Conservation (phyloP, 1,139 yeast species). For the Debaryomyces psychrophilus region DNA sequence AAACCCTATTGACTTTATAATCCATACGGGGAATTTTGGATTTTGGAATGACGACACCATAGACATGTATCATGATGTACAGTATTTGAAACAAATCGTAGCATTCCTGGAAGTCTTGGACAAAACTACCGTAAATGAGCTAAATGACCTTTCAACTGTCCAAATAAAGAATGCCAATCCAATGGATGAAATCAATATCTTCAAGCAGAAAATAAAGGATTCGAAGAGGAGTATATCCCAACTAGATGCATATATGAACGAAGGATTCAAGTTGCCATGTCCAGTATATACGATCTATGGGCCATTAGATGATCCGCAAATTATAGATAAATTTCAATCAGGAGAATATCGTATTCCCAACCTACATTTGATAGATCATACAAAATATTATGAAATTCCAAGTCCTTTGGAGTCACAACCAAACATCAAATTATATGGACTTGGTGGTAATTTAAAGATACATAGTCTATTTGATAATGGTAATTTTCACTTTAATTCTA, state of each 20-base stretch:
- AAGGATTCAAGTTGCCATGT: constrained; percentile 49
- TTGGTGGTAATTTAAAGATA: constrained; percentile 72
- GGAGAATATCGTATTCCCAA: constrained; percentile 60
- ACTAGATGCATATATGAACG: constrained; percentile 53
- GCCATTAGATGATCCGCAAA: constrained; percentile 71
- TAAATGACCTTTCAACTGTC: constrained; percentile 51
- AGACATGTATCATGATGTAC: constrained; percentile 52
- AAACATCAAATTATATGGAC: constrained; percentile 59
- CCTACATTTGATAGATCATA: constrained; percentile 64
- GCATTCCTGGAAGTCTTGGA: constrained; percentile 67
- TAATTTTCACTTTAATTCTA: constrained; percentile 24
- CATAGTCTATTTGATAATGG: constrained; percentile 76
- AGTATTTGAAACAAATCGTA: constrained; percentile 64
- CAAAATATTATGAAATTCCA: constrained; percentile 41
- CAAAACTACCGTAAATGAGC: constrained; percentile 45
- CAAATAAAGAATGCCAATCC: constrained; percentile 20
- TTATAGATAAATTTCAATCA: constrained; percentile 60
- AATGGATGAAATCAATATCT: constrained; percentile 27
- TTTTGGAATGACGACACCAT: constrained; percentile 67
- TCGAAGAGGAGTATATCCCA: constrained; percentile 53
- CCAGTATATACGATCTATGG: constrained; percentile 82
- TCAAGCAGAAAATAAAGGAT: constrained; percentile 36
- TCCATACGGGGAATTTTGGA: constrained; percentile 83
- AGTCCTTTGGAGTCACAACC: constrained; percentile 44
- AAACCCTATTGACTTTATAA: constrained; percentile 37